Conservation (phyloP, 257 asterid species). For the Prunella vulgaris region DNA sequence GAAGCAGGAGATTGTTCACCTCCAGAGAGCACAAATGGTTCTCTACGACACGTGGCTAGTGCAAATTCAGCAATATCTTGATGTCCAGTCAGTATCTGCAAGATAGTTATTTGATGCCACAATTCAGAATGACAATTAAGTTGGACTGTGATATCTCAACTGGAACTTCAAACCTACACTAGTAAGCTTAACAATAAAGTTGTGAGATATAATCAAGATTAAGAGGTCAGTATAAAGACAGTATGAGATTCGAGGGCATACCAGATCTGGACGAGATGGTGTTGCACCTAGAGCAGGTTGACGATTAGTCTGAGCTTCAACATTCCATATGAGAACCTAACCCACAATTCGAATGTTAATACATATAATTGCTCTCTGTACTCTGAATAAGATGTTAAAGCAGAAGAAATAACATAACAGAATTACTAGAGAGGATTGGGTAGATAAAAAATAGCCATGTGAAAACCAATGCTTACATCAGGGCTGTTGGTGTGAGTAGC, state of each 20-base stretch:
- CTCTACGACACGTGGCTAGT: constrained; percentile 74
- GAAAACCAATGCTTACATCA: constrained; percentile 48
- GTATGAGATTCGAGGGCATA: constrained; percentile 25
- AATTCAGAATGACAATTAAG: neutral
- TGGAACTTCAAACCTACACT: neutral
- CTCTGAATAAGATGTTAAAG: neutral
- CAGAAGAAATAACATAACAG: constrained; percentile 2
- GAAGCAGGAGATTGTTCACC: constrained; percentile 37
- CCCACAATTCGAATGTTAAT: constrained; percentile 22
- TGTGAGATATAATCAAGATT: neutral
- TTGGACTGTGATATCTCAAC: neutral
- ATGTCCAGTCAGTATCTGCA: constrained; percentile 84
- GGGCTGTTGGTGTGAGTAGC: constrained; percentile 91
- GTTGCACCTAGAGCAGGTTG: constrained; percentile 69
- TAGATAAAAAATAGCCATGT: constrained; percentile 1
- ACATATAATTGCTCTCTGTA: neutral
- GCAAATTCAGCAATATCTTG: constrained; percentile 90
- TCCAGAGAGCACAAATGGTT: constrained; percentile 95
- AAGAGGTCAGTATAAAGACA: neutral
- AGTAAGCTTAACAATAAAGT: neutral
- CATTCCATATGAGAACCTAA: constrained; percentile 93
- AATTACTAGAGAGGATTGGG: constrained; percentile 7
- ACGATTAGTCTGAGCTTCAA: constrained; percentile 79
- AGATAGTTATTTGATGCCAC: constrained; percentile 6
- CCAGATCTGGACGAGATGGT: constrained; percentile 87